These are phyloP conservation scores for Verticillium longisporum DNA, from an alignment of 2,329 filamentous ascomycete genomes.

Conservation along the genomic window DNA sequence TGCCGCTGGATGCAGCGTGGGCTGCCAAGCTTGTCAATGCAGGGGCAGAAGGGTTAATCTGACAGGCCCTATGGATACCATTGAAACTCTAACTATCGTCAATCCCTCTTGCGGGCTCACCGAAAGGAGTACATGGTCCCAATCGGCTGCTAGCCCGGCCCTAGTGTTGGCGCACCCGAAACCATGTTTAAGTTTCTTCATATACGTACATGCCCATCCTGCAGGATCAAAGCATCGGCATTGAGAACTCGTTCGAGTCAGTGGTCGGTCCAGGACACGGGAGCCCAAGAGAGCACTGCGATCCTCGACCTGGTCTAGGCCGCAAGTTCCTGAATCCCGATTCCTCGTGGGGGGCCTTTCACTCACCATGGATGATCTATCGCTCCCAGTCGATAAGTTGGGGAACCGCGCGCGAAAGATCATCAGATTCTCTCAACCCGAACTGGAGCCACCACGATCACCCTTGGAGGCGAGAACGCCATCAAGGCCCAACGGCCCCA, in stretches of 20 bases:
- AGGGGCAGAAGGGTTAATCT: background rate
- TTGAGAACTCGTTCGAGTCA: background rate
- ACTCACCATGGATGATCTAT: no score
- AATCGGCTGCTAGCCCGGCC: background rate
- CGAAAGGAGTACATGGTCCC: background rate
- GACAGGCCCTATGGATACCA: background rate
- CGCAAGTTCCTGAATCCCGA: background rate
- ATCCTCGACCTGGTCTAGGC: background rate
- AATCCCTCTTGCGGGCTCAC: background rate
- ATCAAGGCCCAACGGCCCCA: background rate
- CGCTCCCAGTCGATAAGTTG: no score
- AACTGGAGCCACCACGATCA: background rate
- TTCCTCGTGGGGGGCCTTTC: background rate
- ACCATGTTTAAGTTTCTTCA: background rate
- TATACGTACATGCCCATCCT: background rate
- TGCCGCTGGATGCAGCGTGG: background rate
- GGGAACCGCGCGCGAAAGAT: background rate
- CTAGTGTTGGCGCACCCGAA: background rate
- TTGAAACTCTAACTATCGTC: background rate
- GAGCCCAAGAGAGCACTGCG: background rate
- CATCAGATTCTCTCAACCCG: background rate
- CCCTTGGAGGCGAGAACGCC: background rate
- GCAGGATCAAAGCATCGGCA: background rate
- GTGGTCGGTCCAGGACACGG: background rate
- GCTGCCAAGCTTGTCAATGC: background rate